A percentile compares a stretch with the other conserved stretches of the same genome.
Evolutionary conservation across 768 basidiomycete genomes (phyloP).

Genomic region (Galerina marginata): DNA sequence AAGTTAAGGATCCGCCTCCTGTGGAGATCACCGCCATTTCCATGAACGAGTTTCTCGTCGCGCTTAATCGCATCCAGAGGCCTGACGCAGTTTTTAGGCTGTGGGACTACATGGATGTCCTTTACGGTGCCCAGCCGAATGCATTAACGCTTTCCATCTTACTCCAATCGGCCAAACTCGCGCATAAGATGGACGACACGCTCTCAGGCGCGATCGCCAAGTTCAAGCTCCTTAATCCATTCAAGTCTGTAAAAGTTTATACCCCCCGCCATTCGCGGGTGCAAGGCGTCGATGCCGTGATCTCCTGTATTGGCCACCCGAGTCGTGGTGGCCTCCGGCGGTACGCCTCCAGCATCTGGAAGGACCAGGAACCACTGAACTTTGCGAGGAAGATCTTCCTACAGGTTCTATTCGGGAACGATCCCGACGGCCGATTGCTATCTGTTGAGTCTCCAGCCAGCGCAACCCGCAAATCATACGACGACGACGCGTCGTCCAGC

Average conservation of each 20-base stretch:
- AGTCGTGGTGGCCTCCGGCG: slow-evolving; percentile 23
- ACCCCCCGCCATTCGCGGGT: slow-evolving; percentile 15
- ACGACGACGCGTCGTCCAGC: slow-evolving; percentile 24
- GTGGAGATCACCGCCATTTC: slow-evolving; percentile 27
- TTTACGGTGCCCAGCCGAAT: slow-evolving; percentile 66
- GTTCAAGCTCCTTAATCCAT: slow-evolving; percentile 42
- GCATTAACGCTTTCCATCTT: slow-evolving; percentile 61
- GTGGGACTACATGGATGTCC: slow-evolving; percentile 66
- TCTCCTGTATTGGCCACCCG: slow-evolving; percentile 31
- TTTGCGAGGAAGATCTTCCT: slow-evolving; percentile 58
- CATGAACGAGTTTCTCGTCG: slow-evolving; percentile 46
- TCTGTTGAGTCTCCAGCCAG: slow-evolving; percentile 41
- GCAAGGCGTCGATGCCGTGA: slow-evolving; percentile 33
- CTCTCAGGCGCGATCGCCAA: slow-evolving; percentile 55
- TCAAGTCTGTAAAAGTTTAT: slow-evolving; percentile 23
- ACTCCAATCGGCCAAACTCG: slow-evolving; percentile 62
- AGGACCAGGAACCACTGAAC: slow-evolving; percentile 48
- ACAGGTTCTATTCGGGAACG: slow-evolving; percentile 62
- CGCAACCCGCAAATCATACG: slow-evolving; percentile 33
- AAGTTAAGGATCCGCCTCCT: neutral
- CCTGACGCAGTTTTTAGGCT: slow-evolving; percentile 69
- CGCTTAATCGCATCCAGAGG: slow-evolving; percentile 55
- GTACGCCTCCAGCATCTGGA: slow-evolving; percentile 51
- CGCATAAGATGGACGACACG: slow-evolving; percentile 55
- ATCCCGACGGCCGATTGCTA: slow-evolving; percentile 28